Evolutionary conservation across 768 basidiomycete species (phyloP).

Genomic region (Suillus discolor): DNA sequence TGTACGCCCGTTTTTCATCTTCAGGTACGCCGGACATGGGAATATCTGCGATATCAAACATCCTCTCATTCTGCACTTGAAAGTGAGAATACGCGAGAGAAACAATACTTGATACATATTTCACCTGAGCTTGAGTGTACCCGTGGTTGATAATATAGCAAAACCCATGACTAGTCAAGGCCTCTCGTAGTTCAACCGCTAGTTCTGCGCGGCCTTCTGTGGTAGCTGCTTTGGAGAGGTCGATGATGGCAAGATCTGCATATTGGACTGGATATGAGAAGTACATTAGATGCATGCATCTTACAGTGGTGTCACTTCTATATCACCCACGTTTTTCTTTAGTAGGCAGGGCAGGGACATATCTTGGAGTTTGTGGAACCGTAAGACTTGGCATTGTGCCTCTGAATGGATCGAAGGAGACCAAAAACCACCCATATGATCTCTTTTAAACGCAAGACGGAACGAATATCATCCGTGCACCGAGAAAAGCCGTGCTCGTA

Average conservation of each 20-base stretch:
- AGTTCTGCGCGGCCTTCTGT: conserved; percentile 41
- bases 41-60: conserved; percentile 52
- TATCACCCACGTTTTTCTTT: conserved; percentile 21
- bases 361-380: conserved; percentile 35
- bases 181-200: conserved; percentile 40
- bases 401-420: background rate
- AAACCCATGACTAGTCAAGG: conserved; percentile 42
- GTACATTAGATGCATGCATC: conserved; percentile 18
- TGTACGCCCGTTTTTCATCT: conserved; percentile 46
- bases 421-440: background rate
- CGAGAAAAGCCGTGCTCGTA: background rate
- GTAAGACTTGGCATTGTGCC: conserved; percentile 29
- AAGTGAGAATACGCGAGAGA: background rate
- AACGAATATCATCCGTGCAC: conserved; percentile 1
- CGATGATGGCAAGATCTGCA: conserved; percentile 51
- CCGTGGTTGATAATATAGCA: conserved; percentile 39
- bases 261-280: conserved; percentile 35
- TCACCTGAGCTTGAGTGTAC: conserved; percentile 38
- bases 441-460: background rate
- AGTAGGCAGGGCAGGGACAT: conserved; percentile 32
- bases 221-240: conserved; percentile 43
- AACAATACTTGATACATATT: background rate
- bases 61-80: conserved; percentile 40
- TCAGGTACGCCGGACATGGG: conserved; percentile 43
- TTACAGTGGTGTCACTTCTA: too few relatives aligned